Percentiles rank a stretch among this genome's conserved stretches.
Evolutionary conservation across 805 yeast species (phyloP).

Genomic region (Sugiyamaella lignohabitans): DNA sequence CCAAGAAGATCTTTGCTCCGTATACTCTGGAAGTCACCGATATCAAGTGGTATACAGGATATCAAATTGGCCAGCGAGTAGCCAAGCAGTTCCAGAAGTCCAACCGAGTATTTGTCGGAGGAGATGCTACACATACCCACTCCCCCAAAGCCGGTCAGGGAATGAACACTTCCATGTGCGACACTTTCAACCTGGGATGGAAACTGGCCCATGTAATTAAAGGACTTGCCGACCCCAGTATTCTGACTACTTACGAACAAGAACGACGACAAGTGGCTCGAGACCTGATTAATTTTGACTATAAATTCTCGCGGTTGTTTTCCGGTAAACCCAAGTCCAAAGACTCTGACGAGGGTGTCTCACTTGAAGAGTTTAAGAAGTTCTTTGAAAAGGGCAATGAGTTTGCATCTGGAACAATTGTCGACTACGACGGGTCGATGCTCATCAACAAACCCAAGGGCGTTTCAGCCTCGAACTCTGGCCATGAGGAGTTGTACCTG

Average conservation of each 20-base stretch:
- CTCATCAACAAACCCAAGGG: constrained; percentile 8
- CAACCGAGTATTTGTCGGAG: constrained; percentile 29
- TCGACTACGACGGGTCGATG: constrained; percentile 27
- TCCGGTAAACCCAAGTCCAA: constrained; percentile 29
- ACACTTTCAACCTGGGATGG: constrained; percentile 32
- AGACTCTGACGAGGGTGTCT: constrained; percentile 23
- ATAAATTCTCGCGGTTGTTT: constrained; percentile 28
- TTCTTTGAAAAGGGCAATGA: constrained; percentile 28
- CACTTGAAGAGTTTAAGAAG: constrained; percentile 27
- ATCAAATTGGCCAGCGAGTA: constrained; percentile 34
- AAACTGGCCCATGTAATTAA: constrained; percentile 31
- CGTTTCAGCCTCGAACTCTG: not conserved
- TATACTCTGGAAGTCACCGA: constrained; percentile 25
- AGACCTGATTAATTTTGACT: constrained; percentile 32
- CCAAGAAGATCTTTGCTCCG: constrained; percentile 23
- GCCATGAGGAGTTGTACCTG: constrained; percentile 1
- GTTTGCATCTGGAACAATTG: constrained; percentile 31
- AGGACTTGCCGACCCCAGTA: constrained; percentile 23
- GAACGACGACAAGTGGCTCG: constrained; percentile 31
- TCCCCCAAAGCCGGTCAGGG: constrained; percentile 35
- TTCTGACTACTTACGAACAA: constrained; percentile 29
- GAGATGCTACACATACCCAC: constrained; percentile 32
- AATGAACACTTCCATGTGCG: constrained; percentile 30
- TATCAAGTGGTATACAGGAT: constrained; percentile 31
- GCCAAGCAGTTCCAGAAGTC: constrained; percentile 21